Conservation (phyloP, 1,139 yeast species). For the Yamadazyma diospyri region DNA sequence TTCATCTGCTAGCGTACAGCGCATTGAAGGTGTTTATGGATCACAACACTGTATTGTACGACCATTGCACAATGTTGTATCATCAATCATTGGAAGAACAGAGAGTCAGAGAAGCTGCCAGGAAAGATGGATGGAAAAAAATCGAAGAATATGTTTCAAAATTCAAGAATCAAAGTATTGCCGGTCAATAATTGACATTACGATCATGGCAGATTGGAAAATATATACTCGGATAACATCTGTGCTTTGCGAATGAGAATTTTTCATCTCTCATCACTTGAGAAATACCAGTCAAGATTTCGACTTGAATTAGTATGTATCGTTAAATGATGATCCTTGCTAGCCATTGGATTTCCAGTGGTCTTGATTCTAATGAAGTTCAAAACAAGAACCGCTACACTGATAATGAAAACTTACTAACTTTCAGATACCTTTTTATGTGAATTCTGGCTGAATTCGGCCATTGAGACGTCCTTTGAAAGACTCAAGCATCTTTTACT, state of each 20-base stretch:
- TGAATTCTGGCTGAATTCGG: too few species aligned
- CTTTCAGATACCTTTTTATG: too few species aligned
- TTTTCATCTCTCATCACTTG: not conserved
- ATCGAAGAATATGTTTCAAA: conserved; percentile 59
- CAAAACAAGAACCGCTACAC: conserved; percentile 27
- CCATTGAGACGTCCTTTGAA: too few species aligned
- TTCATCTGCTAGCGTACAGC: conserved; percentile 84
- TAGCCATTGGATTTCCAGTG: conserved; percentile 12
- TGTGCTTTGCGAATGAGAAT: not conserved
- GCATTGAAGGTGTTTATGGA: conserved; percentile 93
- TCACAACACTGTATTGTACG: conserved; percentile 85
- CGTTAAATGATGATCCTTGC: conserved; percentile 18
- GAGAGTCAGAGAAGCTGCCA: conserved; percentile 53
- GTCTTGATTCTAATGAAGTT: conserved; percentile 18
- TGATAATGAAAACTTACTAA: conserved; percentile 13
- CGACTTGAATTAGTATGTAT: not conserved
- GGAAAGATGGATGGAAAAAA: conserved; percentile 74
- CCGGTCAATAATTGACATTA: conserved; percentile 16
- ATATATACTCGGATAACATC: not conserved
- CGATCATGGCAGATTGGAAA: not conserved
- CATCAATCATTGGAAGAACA: conserved; percentile 72
- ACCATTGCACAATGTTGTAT: conserved; percentile 85
- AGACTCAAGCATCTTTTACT: too few species aligned
- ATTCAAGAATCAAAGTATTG: conserved; percentile 13
- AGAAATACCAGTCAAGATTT: too few species aligned